These are phyloP conservation scores for Candolleomyces aberdarensis DNA, from an alignment of 768 basidiomycete genomes.

Conservation along the genomic window DNA sequence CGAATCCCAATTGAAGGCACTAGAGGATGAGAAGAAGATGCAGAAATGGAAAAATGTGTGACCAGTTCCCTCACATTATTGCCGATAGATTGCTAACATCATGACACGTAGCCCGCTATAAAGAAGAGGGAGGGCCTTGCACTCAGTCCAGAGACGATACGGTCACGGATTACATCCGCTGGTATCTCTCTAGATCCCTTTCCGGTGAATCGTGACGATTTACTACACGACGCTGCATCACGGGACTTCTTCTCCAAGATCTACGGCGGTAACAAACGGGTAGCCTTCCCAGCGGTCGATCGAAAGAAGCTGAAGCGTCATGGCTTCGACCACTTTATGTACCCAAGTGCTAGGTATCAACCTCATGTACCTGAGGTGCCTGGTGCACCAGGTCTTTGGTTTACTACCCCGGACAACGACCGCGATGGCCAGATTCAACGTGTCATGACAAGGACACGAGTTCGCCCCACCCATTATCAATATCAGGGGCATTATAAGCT, in stretches of 20 bases:
- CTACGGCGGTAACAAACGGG: constrained; percentile 21
- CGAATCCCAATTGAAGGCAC: no score
- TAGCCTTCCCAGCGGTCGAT: constrained; percentile 14
- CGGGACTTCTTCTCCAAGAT: constrained; percentile 15
- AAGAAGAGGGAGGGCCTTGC: background rate
- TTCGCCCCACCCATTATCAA: constrained; percentile 22
- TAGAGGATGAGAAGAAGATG: no score
- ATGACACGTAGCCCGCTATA: background rate
- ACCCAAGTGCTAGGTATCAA: constrained; percentile 18
- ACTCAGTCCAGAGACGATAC: background rate
- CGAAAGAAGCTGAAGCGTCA: constrained; percentile 15
- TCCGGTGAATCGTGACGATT: background rate
- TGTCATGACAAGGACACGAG: constrained; percentile 28
- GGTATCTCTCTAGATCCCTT: background rate
- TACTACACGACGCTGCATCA: background rate
- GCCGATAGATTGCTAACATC: background rate
- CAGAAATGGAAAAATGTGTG: no score
- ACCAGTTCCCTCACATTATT: background rate
- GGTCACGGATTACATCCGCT: background rate
- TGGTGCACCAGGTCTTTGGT: constrained; percentile 28
- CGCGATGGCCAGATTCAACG: constrained; percentile 25
- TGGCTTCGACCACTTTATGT: constrained; percentile 28
- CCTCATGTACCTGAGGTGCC: constrained; percentile 25
- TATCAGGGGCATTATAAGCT: constrained; percentile 31
- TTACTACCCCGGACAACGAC: background rate